Evolutionary conservation across 2,329 filamentous ascomycete species (phyloP), one percentile per base, ranked within the genome.

Genomic region (Nothophoma quercina): DNA sequence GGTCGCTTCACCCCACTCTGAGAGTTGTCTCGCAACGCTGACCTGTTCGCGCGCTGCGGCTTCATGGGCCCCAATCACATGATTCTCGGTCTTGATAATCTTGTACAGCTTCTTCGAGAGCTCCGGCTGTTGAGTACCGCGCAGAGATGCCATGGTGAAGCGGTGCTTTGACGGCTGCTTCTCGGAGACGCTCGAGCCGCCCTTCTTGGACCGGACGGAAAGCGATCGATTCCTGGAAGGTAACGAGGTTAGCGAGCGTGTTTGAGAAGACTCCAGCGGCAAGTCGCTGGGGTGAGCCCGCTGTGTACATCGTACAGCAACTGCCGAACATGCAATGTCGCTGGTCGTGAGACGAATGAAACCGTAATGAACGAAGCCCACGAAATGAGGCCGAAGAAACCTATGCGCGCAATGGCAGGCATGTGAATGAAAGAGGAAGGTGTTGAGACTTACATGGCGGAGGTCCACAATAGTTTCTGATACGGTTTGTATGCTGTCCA

Each of bases 1-100:
- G 2, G 93, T 97, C 55, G 90, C 85, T 78, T 98, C 93, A 51
- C 95, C 95, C 95, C 95, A 99, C 64, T 98, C 93, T 7, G 91
- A 96, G 35, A 99, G 85, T 79, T 98, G 93, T 9, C 87, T 86
- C 13, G 93, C 95, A 68, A 98, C 92, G 41, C 86, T 85, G 55
- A 91, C 78, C 51, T 92, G 90, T 79, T 97, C 93, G 54, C 88
- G 89, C 40, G 88, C 91, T 6, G 93, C 95, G 6, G 85, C 79
- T 78, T 96, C 91, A 78, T 97, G 89, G 40, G 90, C 89, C 41
- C 84, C 82, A 67, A 98, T 92, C 28, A 93, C 87, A 70, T 89
- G 87, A 81, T 97, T 98, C 77, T 96, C 89, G 41, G 89, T 90
- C 80, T 99, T 99, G 81, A 98, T 96, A 56, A 99, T 84, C 65